Base-by-base conservation (phyloP, 2,329 filamentous ascomycete species). In the Tolypocladium nubicola region DNA sequence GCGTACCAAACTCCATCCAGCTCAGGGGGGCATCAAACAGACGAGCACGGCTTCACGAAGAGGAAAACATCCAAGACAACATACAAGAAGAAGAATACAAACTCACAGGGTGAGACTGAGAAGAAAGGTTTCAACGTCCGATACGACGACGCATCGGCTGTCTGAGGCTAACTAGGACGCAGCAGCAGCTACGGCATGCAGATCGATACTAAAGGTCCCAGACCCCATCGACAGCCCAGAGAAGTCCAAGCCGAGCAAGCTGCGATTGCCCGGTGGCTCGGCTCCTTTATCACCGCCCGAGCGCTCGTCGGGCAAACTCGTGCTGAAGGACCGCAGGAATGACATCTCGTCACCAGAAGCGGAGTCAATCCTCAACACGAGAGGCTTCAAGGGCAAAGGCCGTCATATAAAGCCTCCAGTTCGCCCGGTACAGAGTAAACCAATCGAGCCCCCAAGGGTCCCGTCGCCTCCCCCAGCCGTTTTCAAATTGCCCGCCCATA, bases 21-120 rank as follows among this genome's bases (percentile, higher is more conserved):
- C 57, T 60, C 65, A 13, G 60, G 60, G 7, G 64, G 56, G 13
- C 65, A 70, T 41, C 56, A 68, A 7, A 59, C 16, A n/a, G 49
- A 64, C 35, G 35, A 62, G n/a, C 53, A 38, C 4, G 68, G 66
- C 3, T 71, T 71, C 19, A 56, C 55, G 13, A 67, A 59, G 45
- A 54, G 40, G 9, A 58, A 43, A 23, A 58, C 41, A 1, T 41
- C 59, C 47, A 70, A 61, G 43, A 0, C 26, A 1, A 72, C 61
- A 7, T 73, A 71, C 57, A 60, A 57, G n/a, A 67, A 58, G 19
- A 63, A 54, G 21, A 52, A 38, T 10, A 47, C 56, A 21, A 61
- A 59, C 26, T 69, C 64, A 3, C 67, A 67, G 52, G 60, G 61
- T 45, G 59, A 61, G 47, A n/a, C 57, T 23, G 61, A 59, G 21